Evolutionary conservation across 768 basidiomycete species (phyloP).

Genomic region (Boletus pseudo-olivaceus): DNA sequence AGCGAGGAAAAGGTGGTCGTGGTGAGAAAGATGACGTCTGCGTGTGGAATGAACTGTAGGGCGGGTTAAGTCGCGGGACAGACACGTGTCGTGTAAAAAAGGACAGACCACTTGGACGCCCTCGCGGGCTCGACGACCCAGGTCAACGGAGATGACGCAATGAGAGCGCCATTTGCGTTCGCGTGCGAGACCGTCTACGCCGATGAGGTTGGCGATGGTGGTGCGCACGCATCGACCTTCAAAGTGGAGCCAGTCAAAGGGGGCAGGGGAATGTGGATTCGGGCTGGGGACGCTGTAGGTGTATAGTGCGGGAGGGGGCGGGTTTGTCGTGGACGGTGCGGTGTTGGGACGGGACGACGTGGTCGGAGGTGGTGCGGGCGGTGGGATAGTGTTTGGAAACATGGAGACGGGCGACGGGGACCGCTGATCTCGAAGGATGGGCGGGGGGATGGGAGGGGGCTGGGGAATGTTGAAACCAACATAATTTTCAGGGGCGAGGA

Average conservation of each 20-base stretch:
- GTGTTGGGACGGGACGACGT: constrained; percentile 32
- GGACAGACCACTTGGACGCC: constrained; percentile 74
- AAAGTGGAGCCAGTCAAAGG: constrained; percentile 85
- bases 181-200: constrained; percentile 75
- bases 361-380: constrained; percentile 33
- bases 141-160: constrained; percentile 78
- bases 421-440: constrained; percentile 17
- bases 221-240: constrained; percentile 80
- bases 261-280: constrained; percentile 62
- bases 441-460: constrained; percentile 19
- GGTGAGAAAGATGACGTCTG: constrained; percentile 72
- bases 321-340: constrained; percentile 25
- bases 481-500: constrained; percentile 81
- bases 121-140: constrained; percentile 69
- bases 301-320: constrained; percentile 3
- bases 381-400: constrained; percentile 22
- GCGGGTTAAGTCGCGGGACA: neutral
- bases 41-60: constrained; percentile 71
- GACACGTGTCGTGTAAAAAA: neutral
- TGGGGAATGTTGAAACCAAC: constrained; percentile 25
- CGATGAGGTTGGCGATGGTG: constrained; percentile 72
- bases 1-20: constrained; percentile 26
- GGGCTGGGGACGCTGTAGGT: constrained; percentile 26
- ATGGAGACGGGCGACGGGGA: constrained; percentile 29
- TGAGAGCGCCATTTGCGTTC: constrained; percentile 82